Base-by-base conservation (phyloP, 495 filamentous ascomycete genomes). In the Neurospora sp. region DNA sequence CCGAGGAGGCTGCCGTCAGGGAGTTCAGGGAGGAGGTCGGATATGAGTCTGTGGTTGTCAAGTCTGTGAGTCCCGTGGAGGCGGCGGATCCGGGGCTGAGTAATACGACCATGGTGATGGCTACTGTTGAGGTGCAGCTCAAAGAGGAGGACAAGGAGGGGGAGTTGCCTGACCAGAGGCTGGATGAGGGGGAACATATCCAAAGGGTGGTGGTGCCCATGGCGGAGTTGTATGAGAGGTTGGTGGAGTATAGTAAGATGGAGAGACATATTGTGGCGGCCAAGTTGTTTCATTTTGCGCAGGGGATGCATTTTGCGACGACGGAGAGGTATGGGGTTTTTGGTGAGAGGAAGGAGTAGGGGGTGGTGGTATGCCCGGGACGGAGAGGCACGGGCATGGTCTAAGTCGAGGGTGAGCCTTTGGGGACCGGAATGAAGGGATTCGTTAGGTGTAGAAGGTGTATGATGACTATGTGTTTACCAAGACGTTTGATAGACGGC, bases 11-110 rank as follows among this genome's bases (percentile, higher is more conserved):
- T 71, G 94, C 94, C 0, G 88, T 96, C 42, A 84, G 94, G 45
- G 94, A 97, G 80, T 88, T 98, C 73, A 91, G 88, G 75, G 94
- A 98, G 83, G 94, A 98, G 82, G 97, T 93, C 4, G 94, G 94
- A 1, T 97, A 94, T 78, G 86, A 79, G 31, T 82, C 79, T 70
- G 70, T 61, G 14, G 76, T 31, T 31, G 27, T 82, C 8, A 68
- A 81, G 0, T 74, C 74, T 44, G 72, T 83, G 4, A 81, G 79
- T 27, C 83, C 83, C 22, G 74, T 78, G 61, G 80, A 82, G 75
- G 79, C 79, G 42, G 79, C 80, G 45, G 85, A 87, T 72, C 85
- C 85, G 40, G 92, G 93, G n/a, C 90, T 96, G 84, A 93, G 90
- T 78, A 93, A 90, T 77, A 92, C 93, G 9, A 96, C 93, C 78